A percentile compares a stretch with the other conserved stretches of the same genome.
Evolutionary conservation across 805 yeast species (phyloP).

Genomic region (Wickerhamomyces queroliae): DNA sequence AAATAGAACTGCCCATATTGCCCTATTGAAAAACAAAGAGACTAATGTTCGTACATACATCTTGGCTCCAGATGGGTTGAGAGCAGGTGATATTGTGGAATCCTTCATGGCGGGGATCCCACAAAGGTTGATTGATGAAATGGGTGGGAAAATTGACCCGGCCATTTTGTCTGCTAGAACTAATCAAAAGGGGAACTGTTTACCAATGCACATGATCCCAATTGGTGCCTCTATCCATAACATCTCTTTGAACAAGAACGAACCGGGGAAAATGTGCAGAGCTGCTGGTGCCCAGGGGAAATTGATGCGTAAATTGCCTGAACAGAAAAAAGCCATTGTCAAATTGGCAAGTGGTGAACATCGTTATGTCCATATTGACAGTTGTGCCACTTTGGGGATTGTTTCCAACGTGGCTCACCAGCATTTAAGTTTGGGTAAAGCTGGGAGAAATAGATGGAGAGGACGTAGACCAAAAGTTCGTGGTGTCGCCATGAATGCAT

Average conservation of each 20-base stretch:
- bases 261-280: slow-evolving; percentile 84
- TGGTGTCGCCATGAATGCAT: slow-evolving; percentile 97
- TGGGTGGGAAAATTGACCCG: slow-evolving; percentile 91
- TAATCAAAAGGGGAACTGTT: slow-evolving; percentile 89
- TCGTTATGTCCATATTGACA: slow-evolving; percentile 77
- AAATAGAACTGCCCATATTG: slow-evolving; percentile 88
- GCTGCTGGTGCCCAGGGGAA: slow-evolving; percentile 95
- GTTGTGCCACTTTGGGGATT: slow-evolving; percentile 91
- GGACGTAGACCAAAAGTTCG: slow-evolving; percentile 95
- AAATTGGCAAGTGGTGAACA: slow-evolving; percentile 90
- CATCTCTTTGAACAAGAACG: slow-evolving; percentile 70
- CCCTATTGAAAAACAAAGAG: slow-evolving; percentile 61
- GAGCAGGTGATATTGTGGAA: slow-evolving; percentile 90
- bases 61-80: slow-evolving; percentile 85
- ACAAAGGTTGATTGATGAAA: slow-evolving; percentile 59
- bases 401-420: slow-evolving; percentile 93
- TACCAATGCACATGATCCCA: slow-evolving; percentile 91
- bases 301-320: slow-evolving; percentile 71
- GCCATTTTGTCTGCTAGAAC: slow-evolving; percentile 84
- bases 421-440: slow-evolving; percentile 87
- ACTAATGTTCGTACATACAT: slow-evolving; percentile 70
- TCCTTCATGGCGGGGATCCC: slow-evolving; percentile 90
- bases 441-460: slow-evolving; percentile 88
- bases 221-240: slow-evolving; percentile 87
- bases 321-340: slow-evolving; percentile 65